phyloP scores from a whole-genome alignment of 176 grass and related monocot genomes.

The Metroxylon sagu region DNA sequence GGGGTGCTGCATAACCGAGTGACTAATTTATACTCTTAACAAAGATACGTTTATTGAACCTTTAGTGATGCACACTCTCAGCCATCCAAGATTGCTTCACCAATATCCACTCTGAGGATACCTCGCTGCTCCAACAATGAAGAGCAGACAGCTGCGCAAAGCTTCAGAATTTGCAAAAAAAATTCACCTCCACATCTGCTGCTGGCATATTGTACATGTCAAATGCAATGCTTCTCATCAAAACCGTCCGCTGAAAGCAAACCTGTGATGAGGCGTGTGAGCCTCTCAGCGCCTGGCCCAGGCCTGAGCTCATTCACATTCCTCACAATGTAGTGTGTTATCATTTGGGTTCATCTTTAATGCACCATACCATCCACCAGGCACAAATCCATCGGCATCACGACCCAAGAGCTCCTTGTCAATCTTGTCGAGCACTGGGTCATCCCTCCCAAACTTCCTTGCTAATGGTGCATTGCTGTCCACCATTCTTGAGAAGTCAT shows the following conservation, averaged over 20 bases:
- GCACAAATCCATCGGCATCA: conserved; percentile 10
- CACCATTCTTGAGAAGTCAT: conserved; percentile 11
- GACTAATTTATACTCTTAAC: too few relatives aligned
- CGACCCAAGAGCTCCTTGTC: conserved; percentile 25
- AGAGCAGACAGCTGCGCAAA: too few relatives aligned
- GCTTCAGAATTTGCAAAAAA: too few relatives aligned
- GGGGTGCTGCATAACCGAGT: too few relatives aligned
- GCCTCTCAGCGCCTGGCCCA: conserved; percentile 8
- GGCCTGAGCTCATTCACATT: conserved; percentile 4
- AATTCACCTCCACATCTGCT: too few relatives aligned
- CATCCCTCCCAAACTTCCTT: conserved; percentile 12
- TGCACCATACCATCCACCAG: conserved; percentile 5
- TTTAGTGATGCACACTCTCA: too few relatives aligned
- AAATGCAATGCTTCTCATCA: conserved; percentile 12
- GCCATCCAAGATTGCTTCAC: too few relatives aligned
- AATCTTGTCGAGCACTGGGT: conserved; percentile 24
- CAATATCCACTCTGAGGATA: too few relatives aligned
- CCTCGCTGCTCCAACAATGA: too few relatives aligned
- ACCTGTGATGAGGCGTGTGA: neutral
- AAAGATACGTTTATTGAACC: too few relatives aligned
- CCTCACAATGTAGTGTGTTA: neutral
- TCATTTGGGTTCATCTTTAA: neutral
- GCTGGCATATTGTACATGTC: neutral
- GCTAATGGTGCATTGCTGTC: conserved; percentile 29
- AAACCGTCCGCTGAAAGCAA: conserved; percentile 10